Base-by-base conservation (phyloP, 164 flowering plant genomes). In the Tinospora cordifolia region DNA sequence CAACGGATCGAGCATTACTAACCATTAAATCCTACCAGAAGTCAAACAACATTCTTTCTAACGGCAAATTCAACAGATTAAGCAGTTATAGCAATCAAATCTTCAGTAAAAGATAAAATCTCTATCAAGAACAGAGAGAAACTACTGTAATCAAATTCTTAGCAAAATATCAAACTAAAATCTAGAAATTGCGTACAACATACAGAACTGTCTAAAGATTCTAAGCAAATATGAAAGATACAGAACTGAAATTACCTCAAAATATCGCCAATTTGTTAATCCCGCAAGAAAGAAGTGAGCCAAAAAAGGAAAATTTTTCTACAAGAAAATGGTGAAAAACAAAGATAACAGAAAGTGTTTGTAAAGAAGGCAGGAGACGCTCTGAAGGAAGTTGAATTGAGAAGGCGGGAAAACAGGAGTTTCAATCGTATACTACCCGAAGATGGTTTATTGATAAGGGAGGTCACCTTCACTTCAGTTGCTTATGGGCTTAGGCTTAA, bases 381-480 rank as follows among this genome's bases (percentile, higher is more conserved):
- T 44, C 0, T 66, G 10, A 49, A 68, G 27, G 62, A 8, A 24
- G 62, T 22, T 13, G 70, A 21, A 11, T 40, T 3, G 70, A 51
- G 10, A 25, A 25, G 69, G 69, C 69, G 69, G 60, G 69, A 67
- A 67, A 27, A 25, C 27, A n/a, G n/a, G 51, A 38, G 59, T 54
- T 54, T 15, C 34, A 15, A n/a, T 24, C 30, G 17, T 60, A 36
- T 60, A 60, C 63, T 22, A 22, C 34, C 27, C 13, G 17, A 30
- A 60, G 63, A 7, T 12, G 63, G 15, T 9, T 60, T 9, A 11
- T 12, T 60, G 25, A 60, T 15, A n/a, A n/a, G n/a, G n/a, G n/a
- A n/a, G n/a, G n/a, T n/a, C n/a, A n/a, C n/a, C n/a, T n/a, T n/a
- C n/a, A n/a, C n/a, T n/a, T n/a, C n/a, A n/a, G n/a, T n/a, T 30